A percentile compares a stretch with the other conserved stretches of the same genome.
phyloP scores from a whole-genome alignment of 129 eudicot species.

The Apium graveolens region DNA sequence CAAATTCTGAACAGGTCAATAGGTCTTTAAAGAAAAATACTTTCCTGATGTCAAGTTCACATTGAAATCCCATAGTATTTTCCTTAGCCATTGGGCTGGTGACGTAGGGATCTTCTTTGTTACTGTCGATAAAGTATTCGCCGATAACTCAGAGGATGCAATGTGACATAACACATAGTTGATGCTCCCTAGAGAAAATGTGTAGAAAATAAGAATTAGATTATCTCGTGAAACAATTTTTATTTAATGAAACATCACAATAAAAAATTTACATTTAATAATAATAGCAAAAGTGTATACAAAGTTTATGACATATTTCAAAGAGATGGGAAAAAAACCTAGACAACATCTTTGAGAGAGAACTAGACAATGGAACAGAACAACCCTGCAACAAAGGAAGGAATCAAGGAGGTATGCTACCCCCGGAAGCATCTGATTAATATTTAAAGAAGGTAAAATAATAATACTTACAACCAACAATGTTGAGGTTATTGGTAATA shows the following conservation, averaged over 20 bases:
- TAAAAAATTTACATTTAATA: not conserved
- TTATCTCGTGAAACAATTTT: not conserved
- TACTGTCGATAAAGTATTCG: slow-evolving; percentile 22
- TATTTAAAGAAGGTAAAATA: not conserved
- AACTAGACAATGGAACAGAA: slow-evolving; percentile 1
- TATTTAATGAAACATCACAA: not conserved
- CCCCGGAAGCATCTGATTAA: not conserved
- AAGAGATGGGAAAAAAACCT: not conserved
- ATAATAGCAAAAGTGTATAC: not conserved
- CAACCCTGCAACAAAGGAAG: not conserved
- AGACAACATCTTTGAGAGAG: slow-evolving; percentile 3
- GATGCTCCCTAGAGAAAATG: slow-evolving; percentile 19
- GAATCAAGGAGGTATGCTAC: not conserved
- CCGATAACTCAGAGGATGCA: slow-evolving; percentile 31
- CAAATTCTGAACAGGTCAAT: not conserved
- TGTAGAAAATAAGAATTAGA: not conserved
- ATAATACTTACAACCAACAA: slow-evolving; percentile 1
- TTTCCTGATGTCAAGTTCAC: slow-evolving; percentile 9
- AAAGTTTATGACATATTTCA: not conserved
- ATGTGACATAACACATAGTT: slow-evolving; percentile 23
- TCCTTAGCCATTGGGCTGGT: slow-evolving; percentile 15
- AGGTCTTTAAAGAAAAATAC: not conserved
- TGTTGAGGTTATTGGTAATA: slow-evolving; percentile 10
- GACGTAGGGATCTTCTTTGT: slow-evolving; percentile 9
- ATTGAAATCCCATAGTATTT: slow-evolving; percentile 24